Evolutionary conservation across 2,329 filamentous ascomycete genomes (phyloP).

Genomic region (Ophiostoma ulmi): DNA sequence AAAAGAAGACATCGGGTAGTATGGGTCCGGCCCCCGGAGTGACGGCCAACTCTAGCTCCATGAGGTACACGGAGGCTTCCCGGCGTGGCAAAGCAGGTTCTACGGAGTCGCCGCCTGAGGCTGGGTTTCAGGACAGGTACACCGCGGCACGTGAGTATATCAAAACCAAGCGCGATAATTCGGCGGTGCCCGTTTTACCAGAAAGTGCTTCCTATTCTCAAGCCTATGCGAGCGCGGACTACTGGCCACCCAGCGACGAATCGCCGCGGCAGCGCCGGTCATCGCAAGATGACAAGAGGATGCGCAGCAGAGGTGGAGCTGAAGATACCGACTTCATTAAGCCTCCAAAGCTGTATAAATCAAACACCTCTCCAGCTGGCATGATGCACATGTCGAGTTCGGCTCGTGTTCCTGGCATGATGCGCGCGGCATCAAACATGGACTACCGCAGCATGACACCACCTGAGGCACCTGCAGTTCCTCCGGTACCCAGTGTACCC

Average conservation of each 20-base stretch:
- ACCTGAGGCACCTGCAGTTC: conserved; percentile 20
- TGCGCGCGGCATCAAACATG: conserved; percentile 27
- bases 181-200: background rate
- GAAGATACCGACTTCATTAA: conserved; percentile 23
- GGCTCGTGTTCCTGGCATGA: conserved; percentile 22
- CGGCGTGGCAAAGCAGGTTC: conserved; percentile 28
- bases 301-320: conserved; percentile 5
- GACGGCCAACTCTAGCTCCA: conserved; percentile 27
- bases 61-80: conserved; percentile 31
- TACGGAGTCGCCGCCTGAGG: background rate
- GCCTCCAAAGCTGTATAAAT: conserved; percentile 31
- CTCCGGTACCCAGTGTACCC: conserved; percentile 17
- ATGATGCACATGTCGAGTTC: conserved; percentile 28
- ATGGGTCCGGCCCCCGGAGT: background rate
- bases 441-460: conserved; percentile 22
- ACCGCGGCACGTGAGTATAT: background rate
- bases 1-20: conserved; percentile 29
- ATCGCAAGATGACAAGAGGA: conserved; percentile 28
- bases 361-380: conserved; percentile 27
- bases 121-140: background rate
- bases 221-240: conserved; percentile 26
- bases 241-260: conserved; percentile 20
- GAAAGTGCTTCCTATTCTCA: conserved; percentile 18
- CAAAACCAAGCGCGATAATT: background rate
- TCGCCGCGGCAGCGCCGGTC: conserved; percentile 19